Percentiles rank a stretch among this genome's conserved stretches.
Conservation (phyloP, 2,329 filamentous ascomycete species). For the Penicillium sp. region DNA sequence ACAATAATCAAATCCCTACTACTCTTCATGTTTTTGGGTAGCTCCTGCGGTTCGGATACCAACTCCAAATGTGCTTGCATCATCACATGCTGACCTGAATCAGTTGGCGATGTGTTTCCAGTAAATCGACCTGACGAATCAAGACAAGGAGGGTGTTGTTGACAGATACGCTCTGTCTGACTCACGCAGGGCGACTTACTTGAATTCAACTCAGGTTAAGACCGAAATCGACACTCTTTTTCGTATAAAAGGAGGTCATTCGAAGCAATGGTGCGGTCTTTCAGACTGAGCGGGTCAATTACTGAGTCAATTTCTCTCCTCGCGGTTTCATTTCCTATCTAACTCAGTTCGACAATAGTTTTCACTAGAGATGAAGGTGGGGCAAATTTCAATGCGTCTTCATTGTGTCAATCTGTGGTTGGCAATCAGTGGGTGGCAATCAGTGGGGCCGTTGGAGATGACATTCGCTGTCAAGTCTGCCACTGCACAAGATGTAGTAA, state of each 20-base stretch:
- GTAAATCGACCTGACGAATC: conserved; percentile 11
- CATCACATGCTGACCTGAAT: conserved; percentile 15
- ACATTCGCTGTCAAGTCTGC: background rate
- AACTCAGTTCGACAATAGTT: conserved; percentile 5
- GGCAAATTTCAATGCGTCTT: background rate
- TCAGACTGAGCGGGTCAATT: no score
- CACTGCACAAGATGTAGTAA: background rate
- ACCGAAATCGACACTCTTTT: background rate
- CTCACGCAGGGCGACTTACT: background rate
- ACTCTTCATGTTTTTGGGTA: background rate
- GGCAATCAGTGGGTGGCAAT: background rate
- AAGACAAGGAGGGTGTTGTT: no score
- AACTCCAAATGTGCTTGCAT: conserved; percentile 14
- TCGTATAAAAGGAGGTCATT: background rate
- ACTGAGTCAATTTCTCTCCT: conserved; percentile 24
- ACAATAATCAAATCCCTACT: no score
- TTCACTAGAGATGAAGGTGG: conserved; percentile 9
- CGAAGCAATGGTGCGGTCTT: conserved; percentile 1
- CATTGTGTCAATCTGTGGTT: background rate
- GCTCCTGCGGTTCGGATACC: no score
- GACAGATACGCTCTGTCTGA: no score
- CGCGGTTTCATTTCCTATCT: conserved; percentile 17
- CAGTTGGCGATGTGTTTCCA: conserved; percentile 16
- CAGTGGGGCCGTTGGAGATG: background rate
- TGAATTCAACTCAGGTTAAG: background rate